Base-by-base conservation (phyloP, 2,329 filamentous ascomycete genomes). In the Corinectria fuckeliana region DNA sequence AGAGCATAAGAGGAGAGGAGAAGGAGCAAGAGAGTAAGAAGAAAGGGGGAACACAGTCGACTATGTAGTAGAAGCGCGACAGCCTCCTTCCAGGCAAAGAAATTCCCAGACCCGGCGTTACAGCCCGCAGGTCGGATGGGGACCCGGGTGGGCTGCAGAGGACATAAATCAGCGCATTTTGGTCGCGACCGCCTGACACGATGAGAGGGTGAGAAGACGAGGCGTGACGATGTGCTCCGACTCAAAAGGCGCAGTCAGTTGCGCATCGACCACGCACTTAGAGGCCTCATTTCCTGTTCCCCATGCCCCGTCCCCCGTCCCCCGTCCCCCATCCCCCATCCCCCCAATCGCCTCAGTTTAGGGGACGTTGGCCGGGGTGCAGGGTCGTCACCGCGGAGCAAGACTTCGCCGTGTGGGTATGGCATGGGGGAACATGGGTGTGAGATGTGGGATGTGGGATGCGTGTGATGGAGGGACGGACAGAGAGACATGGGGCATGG, bases 111-210 rank as follows among this genome's bases (percentile, higher is more conserved):
- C 45, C 55, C 55, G 49, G 42, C 21, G 28, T 44, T 48, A 45
- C 44, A 56, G 58, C 61, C 63, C 62, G 60, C 56, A 69, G 32
- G 47, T 64, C 64, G 67, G 67, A 69, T 68, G 63, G 65, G 62
- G 60, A 63, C 61, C 67, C 60, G 61, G 65, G 67, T 69, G 63
- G 66, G 54, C 58, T 67, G 59, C 53, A 45, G 41, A 50, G n/a
- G 49, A 39, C 34, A 26, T 13, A 56, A 59, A 59, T 59, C 56
- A 59, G 56, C 56, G 63, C 68, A 70, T 66, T 65, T 60, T 63
- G 50, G 32, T 34, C 32, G 34, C 55, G 61, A 67, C 68, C 66
- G 63, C 68, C 68, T 70, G 68, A 70, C 62, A 23, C 61, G 41
- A 50, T 32, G 30, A 50, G 32, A 44, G 30, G 25, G 53, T 26